Evolutionary conservation across 73 alveolate genomes (phyloP).

Genomic region (Symbiodinium pilosum): DNA sequence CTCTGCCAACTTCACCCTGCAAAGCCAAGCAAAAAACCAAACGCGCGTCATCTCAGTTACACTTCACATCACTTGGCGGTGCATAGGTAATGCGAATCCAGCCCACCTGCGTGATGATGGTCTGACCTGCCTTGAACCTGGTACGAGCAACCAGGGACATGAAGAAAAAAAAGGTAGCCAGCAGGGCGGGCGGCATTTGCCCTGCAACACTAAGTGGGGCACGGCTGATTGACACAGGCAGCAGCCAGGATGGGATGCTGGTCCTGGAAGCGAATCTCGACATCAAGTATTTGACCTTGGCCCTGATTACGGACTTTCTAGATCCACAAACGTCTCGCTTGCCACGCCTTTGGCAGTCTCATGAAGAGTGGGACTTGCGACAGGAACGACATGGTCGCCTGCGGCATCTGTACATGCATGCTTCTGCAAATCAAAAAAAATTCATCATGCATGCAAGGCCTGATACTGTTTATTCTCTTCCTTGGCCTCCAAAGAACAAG

Average conservation of each 20-base stretch:
- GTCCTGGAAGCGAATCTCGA: background rate
- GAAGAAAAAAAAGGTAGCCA: background rate
- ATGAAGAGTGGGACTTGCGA: conserved; percentile 90
- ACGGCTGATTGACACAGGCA: conserved; percentile 65
- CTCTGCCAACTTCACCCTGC: conserved; percentile 74
- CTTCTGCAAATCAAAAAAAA: too few species aligned
- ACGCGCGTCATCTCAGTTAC: too few species aligned
- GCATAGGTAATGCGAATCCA: background rate
- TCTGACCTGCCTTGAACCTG: conserved; percentile 74
- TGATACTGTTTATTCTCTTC: conserved; percentile 76
- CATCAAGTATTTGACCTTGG: background rate
- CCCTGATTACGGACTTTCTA: background rate
- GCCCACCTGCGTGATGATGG: conserved; percentile 69
- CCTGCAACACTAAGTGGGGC: background rate
- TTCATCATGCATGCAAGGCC: too few species aligned
- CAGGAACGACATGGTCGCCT: conserved; percentile 86
- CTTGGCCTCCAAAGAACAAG: background rate
- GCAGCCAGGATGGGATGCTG: conserved; percentile 84
- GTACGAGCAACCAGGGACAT: background rate
- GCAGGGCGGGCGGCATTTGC: background rate
- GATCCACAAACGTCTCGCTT: background rate
- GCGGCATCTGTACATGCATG: background rate
- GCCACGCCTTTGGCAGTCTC: background rate
- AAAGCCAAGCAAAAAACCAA: background rate
- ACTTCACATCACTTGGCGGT: background rate